Evolutionary conservation across 306 rosid species (phyloP).

Genomic region (Prunus kanzakura): DNA sequence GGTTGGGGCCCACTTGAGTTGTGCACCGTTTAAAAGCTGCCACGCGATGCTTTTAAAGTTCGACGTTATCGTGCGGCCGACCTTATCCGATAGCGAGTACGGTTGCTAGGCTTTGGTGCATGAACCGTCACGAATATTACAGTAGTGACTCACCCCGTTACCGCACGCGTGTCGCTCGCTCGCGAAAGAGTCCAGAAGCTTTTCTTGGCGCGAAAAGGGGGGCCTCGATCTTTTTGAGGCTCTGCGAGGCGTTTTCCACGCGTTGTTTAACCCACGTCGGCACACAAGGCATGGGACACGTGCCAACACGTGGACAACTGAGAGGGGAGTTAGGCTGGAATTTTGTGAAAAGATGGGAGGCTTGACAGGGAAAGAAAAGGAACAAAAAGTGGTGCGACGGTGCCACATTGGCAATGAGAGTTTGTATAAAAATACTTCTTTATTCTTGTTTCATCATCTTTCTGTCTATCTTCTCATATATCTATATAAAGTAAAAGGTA

Average conservation of each 20-base stretch:
- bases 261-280: conserved; percentile 47
- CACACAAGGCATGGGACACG: conserved; percentile 25
- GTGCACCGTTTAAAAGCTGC: background rate
- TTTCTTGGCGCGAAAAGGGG: background rate
- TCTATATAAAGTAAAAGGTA: too few relatives aligned
- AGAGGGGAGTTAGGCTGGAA: conserved; percentile 65
- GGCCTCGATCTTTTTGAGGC: background rate
- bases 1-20: conserved; percentile 38
- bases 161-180: conserved; percentile 18
- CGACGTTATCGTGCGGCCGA: conserved; percentile 45
- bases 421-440: too few relatives aligned
- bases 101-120: conserved; percentile 39
- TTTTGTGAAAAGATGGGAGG: conserved; percentile 28
- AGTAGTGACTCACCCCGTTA: conserved; percentile 3
- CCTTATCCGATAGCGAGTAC: conserved; percentile 64
- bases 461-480: too few relatives aligned
- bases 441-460: accelerated
- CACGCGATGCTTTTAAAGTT: conserved; percentile 36
- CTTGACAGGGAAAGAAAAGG: conserved; percentile 10
- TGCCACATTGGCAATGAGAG: background rate
- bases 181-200: conserved; percentile 10
- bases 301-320: conserved; percentile 36
- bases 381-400: conserved; percentile 7
- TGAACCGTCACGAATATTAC: conserved; percentile 19
- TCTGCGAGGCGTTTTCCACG: conserved; percentile 42